phyloP scores from a whole-genome alignment of 768 basidiomycete species.

The Calocybe gangraenosa region DNA sequence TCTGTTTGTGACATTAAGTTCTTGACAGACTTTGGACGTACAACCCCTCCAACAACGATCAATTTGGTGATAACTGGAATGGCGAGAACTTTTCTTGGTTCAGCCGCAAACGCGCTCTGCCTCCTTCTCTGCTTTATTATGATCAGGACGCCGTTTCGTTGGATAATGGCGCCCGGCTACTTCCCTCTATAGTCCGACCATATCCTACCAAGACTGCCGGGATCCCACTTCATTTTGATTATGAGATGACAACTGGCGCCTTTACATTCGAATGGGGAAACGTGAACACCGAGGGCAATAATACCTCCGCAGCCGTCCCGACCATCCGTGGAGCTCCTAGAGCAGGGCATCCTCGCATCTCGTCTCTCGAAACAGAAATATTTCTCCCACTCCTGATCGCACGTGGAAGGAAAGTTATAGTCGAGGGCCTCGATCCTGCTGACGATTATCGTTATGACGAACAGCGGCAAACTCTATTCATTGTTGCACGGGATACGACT shows the following conservation, averaged over 20 bases:
- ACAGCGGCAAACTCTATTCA: conserved; percentile 68
- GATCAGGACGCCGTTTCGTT: conserved; percentile 64
- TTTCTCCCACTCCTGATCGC: conserved; percentile 68
- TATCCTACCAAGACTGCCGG: conserved; percentile 91
- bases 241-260: conserved; percentile 70
- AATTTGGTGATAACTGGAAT: conserved; percentile 85
- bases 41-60: conserved; percentile 82
- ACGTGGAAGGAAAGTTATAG: conserved; percentile 50
- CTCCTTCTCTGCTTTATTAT: conserved; percentile 48
- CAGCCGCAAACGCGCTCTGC: conserved; percentile 56
- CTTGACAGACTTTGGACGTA: conserved; percentile 84
- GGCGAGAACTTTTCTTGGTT: conserved; percentile 99
- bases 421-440: conserved; percentile 48
- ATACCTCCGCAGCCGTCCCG: conserved; percentile 7
- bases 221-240: conserved; percentile 67
- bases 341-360: conserved; percentile 32
- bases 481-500: conserved; percentile 41
- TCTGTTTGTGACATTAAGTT: not conserved
- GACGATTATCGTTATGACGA: conserved; percentile 61
- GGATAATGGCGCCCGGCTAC: conserved; percentile 79
- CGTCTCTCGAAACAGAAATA: conserved; percentile 74
- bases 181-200: conserved; percentile 79
- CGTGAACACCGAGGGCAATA: conserved; percentile 18
- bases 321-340: conserved; percentile 35
- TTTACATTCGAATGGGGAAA: conserved; percentile 66